phyloP scores from a whole-genome alignment of 495 filamentous ascomycete genomes.

The Pseudotulostoma volvatum region DNA sequence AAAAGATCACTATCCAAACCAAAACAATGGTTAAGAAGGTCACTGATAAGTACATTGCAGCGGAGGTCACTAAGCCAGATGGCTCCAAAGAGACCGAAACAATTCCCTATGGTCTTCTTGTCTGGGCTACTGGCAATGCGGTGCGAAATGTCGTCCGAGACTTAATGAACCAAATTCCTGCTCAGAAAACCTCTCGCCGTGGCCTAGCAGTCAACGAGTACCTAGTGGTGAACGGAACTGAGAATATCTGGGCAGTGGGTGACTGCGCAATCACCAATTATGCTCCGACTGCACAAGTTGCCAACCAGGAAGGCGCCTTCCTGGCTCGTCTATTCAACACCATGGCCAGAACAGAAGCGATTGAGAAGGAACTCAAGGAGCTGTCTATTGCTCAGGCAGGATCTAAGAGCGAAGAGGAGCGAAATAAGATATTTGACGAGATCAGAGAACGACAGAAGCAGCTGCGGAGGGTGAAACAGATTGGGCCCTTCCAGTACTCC shows the following conservation, averaged over 20 bases:
- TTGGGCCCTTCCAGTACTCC: conserved; percentile 93
- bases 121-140: conserved; percentile 97
- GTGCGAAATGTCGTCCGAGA: conserved; percentile 76
- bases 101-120: conserved; percentile 88
- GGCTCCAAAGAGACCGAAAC: conserved; percentile 65
- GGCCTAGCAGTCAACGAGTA: conserved; percentile 96
- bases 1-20: conserved; percentile 87
- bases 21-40: conserved; percentile 99
- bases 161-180: conserved; percentile 80
- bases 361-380: conserved; percentile 53
- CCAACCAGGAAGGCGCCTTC: conserved; percentile 89
- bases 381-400: conserved; percentile 47
- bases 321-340: conserved; percentile 92
- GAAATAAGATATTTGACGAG: conserved; percentile 42
- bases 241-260: conserved; percentile 85
- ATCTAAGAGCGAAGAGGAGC: conserved; percentile 39
- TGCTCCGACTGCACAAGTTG: conserved; percentile 93
- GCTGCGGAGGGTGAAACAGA: conserved; percentile 74
- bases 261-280: conserved; percentile 95
- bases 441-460: conserved; percentile 76
- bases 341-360: conserved; percentile 75
- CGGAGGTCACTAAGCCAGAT: conserved; percentile 70
- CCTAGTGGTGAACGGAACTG: conserved; percentile 89
- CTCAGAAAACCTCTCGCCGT: conserved; percentile 85
- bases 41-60: conserved; percentile 86